These are phyloP conservation scores for Yamadazyma membranifaciens DNA, from an alignment of 1,139 yeast genomes.

Conservation along the genomic window DNA sequence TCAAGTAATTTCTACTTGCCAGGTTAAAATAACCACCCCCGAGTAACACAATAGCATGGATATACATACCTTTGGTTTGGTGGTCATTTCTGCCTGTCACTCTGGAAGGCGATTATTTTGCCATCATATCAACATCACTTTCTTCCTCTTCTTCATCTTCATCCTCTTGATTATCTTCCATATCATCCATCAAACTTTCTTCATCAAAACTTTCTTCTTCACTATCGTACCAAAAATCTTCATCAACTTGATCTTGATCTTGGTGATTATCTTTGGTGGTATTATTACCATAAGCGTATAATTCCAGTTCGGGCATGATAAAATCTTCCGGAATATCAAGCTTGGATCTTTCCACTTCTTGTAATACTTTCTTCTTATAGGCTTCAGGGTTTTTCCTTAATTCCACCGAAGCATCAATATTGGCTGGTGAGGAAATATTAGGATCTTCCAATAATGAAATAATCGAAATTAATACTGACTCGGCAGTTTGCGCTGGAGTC, in stretches of 20 bases:
- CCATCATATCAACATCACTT: slow-evolving; percentile 35
- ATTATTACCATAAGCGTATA: slow-evolving; percentile 59
- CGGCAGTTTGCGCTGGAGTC: slow-evolving; percentile 97
- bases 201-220: slow-evolving; percentile 58
- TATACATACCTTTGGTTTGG: no score
- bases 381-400: slow-evolving; percentile 82
- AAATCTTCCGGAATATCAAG: slow-evolving; percentile 85
- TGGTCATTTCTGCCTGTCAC: no score
- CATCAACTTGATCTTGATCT: slow-evolving; percentile 72
- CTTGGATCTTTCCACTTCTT: slow-evolving; percentile 82
- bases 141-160: slow-evolving; percentile 60
- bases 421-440: slow-evolving; percentile 90
- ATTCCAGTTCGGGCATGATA: slow-evolving; percentile 66
- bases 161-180: slow-evolving; percentile 55
- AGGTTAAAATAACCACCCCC: no score
- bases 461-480: slow-evolving; percentile 83
- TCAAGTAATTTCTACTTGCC: no score
- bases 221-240: slow-evolving; percentile 83
- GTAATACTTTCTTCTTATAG: slow-evolving; percentile 73
- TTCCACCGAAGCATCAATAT: slow-evolving; percentile 93
- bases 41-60: no score
- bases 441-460: slow-evolving; percentile 92
- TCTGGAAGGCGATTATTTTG: no score
- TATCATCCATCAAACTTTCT: slow-evolving; percentile 51
- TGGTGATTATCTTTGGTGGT: slow-evolving; percentile 34